Evolutionary conservation across 345 rosid species (phyloP).

Genomic region (Trapa bicornis): DNA sequence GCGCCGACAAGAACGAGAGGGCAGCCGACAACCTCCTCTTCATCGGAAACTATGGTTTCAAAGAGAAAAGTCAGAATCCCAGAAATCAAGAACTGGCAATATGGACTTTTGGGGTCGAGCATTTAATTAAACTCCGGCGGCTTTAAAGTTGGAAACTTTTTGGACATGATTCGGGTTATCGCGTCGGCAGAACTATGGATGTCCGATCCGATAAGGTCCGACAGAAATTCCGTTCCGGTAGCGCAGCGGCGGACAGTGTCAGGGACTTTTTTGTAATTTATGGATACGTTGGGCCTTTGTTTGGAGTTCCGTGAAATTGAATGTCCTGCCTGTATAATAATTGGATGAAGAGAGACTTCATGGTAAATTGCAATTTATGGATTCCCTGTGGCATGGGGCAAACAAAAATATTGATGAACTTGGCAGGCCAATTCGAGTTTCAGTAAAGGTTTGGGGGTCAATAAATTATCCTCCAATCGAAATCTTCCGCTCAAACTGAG

Average conservation of each 20-base stretch:
- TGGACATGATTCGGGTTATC: too few relatives aligned
- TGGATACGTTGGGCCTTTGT: neutral
- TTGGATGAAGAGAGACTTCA: too few relatives aligned
- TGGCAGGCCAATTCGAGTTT: too few relatives aligned
- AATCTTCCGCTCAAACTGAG: neutral
- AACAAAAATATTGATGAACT: too few relatives aligned
- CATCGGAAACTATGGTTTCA: slow-evolving; percentile 15
- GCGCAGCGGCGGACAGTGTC: neutral
- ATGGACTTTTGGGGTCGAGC: neutral
- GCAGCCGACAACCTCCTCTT: slow-evolving; percentile 4
- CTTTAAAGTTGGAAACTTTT: neutral
- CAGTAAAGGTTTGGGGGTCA: too few relatives aligned
- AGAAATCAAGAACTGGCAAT: neutral
- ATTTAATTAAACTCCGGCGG: slow-evolving; percentile 5
- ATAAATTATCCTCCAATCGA: neutral
- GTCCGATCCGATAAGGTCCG: neutral
- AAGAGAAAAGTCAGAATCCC: neutral
- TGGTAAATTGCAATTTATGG: too few relatives aligned
- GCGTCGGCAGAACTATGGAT: neutral
- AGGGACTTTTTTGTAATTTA: neutral
- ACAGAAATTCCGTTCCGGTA: neutral
- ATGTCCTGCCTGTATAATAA: neutral
- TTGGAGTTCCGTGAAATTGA: neutral
- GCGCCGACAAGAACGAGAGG: slow-evolving; percentile 1
- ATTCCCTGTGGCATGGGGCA: too few relatives aligned